Conservation (phyloP, 345 rosid genomes). For the Tarenaya hassleriana region DNA sequence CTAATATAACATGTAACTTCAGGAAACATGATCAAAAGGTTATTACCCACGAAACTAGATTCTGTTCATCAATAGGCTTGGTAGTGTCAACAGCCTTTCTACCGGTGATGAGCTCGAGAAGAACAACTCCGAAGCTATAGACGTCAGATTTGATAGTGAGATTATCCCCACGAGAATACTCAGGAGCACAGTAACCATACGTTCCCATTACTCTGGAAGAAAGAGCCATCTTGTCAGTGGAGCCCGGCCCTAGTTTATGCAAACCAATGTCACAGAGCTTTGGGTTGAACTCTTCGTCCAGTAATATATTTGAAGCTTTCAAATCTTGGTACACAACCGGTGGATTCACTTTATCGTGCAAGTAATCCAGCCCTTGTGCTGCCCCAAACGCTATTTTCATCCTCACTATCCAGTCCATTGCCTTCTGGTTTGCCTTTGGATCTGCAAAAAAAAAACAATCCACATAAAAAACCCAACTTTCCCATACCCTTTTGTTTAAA, state of each 20-base stretch:
- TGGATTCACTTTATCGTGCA: constrained; percentile 52
- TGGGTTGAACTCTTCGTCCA: constrained; percentile 41
- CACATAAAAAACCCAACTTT: too few relatives aligned
- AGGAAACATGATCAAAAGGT: neutral
- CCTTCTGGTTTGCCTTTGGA: constrained; percentile 24
- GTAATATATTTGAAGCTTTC: constrained; percentile 58
- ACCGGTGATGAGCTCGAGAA: constrained; percentile 66
- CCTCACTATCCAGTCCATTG: constrained; percentile 52
- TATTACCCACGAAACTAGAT: constrained; percentile 74
- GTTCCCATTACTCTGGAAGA: constrained; percentile 57
- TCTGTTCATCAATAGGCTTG: constrained; percentile 51
- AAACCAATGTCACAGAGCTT: constrained; percentile 58
- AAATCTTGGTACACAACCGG: constrained; percentile 48
- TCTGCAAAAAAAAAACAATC: constrained; percentile 31
- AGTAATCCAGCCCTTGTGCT: constrained; percentile 57
- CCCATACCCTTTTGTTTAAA: too few relatives aligned
- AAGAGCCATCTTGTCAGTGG: constrained; percentile 32
- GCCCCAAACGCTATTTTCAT: constrained; percentile 57
- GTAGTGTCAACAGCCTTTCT: constrained; percentile 60
- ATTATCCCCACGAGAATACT: constrained; percentile 42
- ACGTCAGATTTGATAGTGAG: constrained; percentile 63
- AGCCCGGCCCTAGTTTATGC: constrained; percentile 36
- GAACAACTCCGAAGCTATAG: constrained; percentile 63
- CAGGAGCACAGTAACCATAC: constrained; percentile 69
- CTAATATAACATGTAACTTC: too few relatives aligned